Conservation (phyloP, 2,329 filamentous ascomycete species). For the Colletotrichum lentis region DNA sequence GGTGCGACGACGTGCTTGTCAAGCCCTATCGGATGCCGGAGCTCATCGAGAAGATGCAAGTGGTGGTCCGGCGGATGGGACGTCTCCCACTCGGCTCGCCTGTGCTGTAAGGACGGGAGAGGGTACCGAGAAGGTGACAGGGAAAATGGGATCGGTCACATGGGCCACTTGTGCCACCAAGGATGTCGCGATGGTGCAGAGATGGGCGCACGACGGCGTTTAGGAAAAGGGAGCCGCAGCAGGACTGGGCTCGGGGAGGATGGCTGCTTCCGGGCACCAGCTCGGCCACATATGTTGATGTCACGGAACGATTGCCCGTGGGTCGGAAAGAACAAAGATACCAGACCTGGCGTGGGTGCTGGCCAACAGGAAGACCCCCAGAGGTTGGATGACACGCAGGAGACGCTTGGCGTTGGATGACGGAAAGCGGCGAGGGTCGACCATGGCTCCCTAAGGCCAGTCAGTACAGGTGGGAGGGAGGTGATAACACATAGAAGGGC, state of each 20-base stretch:
- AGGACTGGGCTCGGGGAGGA: constrained; percentile 29
- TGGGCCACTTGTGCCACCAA: constrained; percentile 22
- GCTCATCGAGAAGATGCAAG: constrained; percentile 66
- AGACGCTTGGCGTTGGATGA: constrained; percentile 17
- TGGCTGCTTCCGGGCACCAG: constrained; percentile 20
- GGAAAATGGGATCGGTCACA: constrained; percentile 5
- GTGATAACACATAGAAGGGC: background rate
- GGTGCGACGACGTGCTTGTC: constrained; percentile 72
- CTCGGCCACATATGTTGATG: constrained; percentile 13
- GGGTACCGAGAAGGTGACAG: background rate
- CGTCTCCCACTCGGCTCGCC: constrained; percentile 29
- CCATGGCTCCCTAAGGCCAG: background rate
- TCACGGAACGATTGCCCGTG: constrained; percentile 7
- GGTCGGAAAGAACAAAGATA: constrained; percentile 18
- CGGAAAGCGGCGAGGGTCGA: background rate
- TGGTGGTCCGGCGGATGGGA: constrained; percentile 51
- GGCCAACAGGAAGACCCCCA: constrained; percentile 8
- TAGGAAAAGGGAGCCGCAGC: constrained; percentile 22
- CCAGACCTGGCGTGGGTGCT: constrained; percentile 14
- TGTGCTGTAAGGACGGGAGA: constrained; percentile 1
- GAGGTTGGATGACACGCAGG: constrained; percentile 15
- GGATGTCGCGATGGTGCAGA: constrained; percentile 23
- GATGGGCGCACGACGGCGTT: constrained; percentile 24
- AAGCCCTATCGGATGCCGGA: constrained; percentile 75
- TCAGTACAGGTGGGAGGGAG: background rate